Base-by-base conservation (phyloP, 371 early-diverging fungal genomes). In the Entomophthora muscae region DNA sequence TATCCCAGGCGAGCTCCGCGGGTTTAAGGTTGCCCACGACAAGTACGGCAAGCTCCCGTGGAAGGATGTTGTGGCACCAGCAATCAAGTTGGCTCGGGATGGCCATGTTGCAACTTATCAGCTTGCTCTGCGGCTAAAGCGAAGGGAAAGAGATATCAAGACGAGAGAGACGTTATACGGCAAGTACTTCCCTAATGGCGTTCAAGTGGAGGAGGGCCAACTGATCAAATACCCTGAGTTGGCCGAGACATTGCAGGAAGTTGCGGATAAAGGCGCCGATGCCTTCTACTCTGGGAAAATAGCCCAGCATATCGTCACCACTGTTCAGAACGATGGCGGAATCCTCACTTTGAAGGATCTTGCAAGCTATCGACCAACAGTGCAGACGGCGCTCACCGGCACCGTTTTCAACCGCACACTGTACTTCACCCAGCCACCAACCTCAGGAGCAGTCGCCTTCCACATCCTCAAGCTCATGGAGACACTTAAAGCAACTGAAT, bases 261-360 rank as follows among this genome's bases (percentile, higher is more conserved):
- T 99, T 53, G 84, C 92, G 0, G 68, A 73, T 22, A 69, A 93
- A 56, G 99, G 98, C 0, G 74, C 89, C 0, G 71, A 81, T 65
- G 82, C 76, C 7, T 99, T 98, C 72, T 98, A 98, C 71, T 73
- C 69, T 60, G 97, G 98, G 30, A 64, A 69, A 32, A 87, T 99
- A 68, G 95, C 94, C 0, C 73, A 80, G 13, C 64, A 63, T 29
- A 70, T 98, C 21, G 86, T 94, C 2, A 72, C 81, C 22, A 78
- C 83, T n/a, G 1, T 76, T 87, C 81, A 76, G 57, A 67, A 70
- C 13, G 65, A 73, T 24, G 92, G 93, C 10, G 99, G 98, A 0
- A 83, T 91, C 52, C 64, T 95, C 53, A 90, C 89, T 0, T 56
- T 76, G 62, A 77, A 84, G 1, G 99, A 99, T 68, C 77, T 98